Base-by-base conservation (phyloP, 192 early-diverging fungal species). In the Umbelopsis isabellina region DNA sequence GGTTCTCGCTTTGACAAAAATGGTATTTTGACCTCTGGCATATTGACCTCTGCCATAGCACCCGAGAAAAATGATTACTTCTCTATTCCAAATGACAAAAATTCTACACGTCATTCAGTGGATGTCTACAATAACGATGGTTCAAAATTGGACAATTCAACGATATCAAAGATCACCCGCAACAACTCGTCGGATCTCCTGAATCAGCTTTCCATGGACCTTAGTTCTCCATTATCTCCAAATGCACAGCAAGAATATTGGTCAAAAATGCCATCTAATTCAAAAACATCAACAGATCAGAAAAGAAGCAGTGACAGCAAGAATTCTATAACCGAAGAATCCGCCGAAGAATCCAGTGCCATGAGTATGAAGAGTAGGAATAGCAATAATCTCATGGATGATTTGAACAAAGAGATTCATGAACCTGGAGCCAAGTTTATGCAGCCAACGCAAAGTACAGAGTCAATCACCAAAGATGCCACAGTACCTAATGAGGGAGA, bases 71-170 rank as follows among this genome's bases (percentile, higher is more conserved):
- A 27, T 30, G 55, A 61, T 35, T 61, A 61, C n/a, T 61, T 61
- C 13, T 61, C 55, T 16, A 35, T 61, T 27, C 27, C 25, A 33
- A 61, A 35, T 7, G 16, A 25, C 10, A 33, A 30, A 22, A 18
- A 13, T 33, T 18, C 55, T 37, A 69, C 67, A 15, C 73, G 71
- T 4, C 78, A 79, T 66, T 45, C 72, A n/a, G 74, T 80, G 3
- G 79, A 80, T 47, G 72, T 80, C 0, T 52, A 76, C 11, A 69
- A 72, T 0, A 80, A 75, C 65, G 74, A 80, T 49, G 75, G 74
- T 16, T 13, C 50, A 3, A 69, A 58, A 23, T 21, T 78, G 4
- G 71, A 72, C 12, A 49, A 52, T 1, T 33, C 70, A 2, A 66
- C 50, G 67, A 44, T 69, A 16, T 68, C 72, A 22, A 47, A 21